Conservation (phyloP, 23 red algal species). For the Agarophyton chilense region DNA sequence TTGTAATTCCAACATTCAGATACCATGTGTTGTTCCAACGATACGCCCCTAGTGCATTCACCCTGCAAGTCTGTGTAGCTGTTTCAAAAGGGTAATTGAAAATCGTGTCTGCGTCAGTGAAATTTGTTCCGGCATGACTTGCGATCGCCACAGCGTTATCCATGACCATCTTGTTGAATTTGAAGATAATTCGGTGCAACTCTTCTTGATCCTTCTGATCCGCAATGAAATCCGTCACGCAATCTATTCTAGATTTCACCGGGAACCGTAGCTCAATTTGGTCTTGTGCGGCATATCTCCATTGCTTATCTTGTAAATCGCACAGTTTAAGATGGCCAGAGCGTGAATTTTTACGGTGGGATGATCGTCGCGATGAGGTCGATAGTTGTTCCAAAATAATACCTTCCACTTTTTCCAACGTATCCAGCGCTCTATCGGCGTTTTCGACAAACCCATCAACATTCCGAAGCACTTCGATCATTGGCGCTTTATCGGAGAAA, state of each 20-base stretch:
- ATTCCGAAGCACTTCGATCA: neutral
- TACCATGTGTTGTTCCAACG: neutral
- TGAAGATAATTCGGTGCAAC: neutral
- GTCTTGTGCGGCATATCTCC: neutral
- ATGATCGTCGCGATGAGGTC: neutral
- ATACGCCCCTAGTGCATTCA: slow-evolving; percentile 11
- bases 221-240: slow-evolving; percentile 1
- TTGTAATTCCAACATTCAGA: slow-evolving; percentile 3
- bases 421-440: neutral
- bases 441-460: slow-evolving; percentile 20
- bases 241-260: neutral
- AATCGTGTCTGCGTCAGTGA: slow-evolving; percentile 9
- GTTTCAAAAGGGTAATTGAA: neutral
- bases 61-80: slow-evolving; percentile 1
- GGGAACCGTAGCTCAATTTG: neutral
- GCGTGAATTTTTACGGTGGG: neutral
- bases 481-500: neutral
- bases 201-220: neutral
- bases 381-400: neutral
- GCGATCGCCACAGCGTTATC: neutral
- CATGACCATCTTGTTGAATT: neutral
- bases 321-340: neutral
- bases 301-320: neutral
- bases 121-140: neutral
- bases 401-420: neutral